A percentile compares a stretch with the other conserved stretches of the same genome.
Evolutionary conservation across 345 rosid genomes (phyloP).

Genomic region (Lenwebbia sp.): DNA sequence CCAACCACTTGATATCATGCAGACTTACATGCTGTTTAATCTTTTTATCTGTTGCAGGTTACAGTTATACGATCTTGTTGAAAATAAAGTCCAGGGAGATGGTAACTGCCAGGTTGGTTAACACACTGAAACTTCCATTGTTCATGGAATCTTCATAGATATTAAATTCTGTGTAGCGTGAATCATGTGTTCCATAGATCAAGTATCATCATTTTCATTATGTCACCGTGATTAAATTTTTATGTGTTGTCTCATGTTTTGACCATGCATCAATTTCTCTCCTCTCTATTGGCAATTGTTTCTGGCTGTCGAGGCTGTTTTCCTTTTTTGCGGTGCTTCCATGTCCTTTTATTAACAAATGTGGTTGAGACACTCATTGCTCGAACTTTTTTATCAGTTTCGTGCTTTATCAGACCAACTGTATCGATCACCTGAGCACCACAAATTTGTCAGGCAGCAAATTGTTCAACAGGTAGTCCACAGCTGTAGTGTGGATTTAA

Average conservation of each 20-base stretch:
- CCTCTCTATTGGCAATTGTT: neutral
- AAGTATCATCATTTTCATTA: neutral
- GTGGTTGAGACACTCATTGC: neutral
- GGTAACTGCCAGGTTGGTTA: conserved; percentile 66
- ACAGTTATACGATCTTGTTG: conserved; percentile 41
- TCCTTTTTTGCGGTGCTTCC: neutral
- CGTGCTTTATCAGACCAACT: conserved; percentile 86
- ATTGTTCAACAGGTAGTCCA: conserved; percentile 53
- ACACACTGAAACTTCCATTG: neutral
- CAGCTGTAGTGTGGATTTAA: neutral
- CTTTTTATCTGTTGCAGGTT: conserved; percentile 16
- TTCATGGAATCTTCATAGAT: neutral
- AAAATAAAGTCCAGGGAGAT: conserved; percentile 60
- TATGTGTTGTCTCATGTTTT: neutral
- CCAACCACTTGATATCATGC: neutral
- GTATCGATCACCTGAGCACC: conserved; percentile 68
- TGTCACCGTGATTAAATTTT: neutral
- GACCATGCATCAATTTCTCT: neutral
- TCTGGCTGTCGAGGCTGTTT: neutral
- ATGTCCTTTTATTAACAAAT: neutral
- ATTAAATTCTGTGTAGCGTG: neutral
- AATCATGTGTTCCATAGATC: neutral
- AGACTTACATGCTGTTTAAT: neutral
- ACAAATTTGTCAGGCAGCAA: conserved; percentile 60
- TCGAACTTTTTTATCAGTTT: conserved; percentile 39